Base-by-base conservation (phyloP, 179 eudicot genomes). In the Carnegiea gigantea region DNA sequence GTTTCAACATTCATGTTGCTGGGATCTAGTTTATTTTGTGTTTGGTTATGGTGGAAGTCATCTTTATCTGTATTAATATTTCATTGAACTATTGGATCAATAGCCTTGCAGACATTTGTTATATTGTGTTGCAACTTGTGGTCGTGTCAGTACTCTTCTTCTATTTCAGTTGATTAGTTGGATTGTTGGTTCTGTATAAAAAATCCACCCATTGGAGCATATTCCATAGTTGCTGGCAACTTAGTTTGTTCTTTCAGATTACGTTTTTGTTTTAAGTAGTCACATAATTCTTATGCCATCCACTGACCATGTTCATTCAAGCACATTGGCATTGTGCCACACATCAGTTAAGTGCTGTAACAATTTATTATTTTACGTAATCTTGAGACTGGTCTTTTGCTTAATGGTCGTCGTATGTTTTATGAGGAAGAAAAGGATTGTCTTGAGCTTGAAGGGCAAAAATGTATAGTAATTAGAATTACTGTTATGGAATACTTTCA, bases 1-100 rank as follows among this genome's bases (percentile, higher is more conserved):
- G n/a, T 23, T 76, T 33, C 9, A 40, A 40, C 44, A 40, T 40
- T 40, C 51, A 12, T 77, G 51, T 36, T 77, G 51, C 51, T 13
- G 44, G 11, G 3, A 77, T 59, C 33, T 60, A 20, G 49, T 33
- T 77, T 38, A 12, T 36, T 53, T 20, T 14, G 30, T 18, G 28
- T 77, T 60, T 59, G 23, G 44, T 76, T 76, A 70, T 76, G 78
- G 43, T 13, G 64, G 38, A 30, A 26, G 9, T 60, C 26, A 76
- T 30, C 48, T 28, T 54, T 76, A 30, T 76, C 54, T 33, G 6
- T 54, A 17, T 48, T 23, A 12, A 9, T 12, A 17, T 65, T 11
- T 11, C 71, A 24, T 46, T 74, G 9, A 74, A 48, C 10, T 9
- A 26, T 24, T 24, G 71, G 17, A 26, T 65, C 17, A 2, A 24